A percentile compares a stretch with the other conserved stretches of the same genome.
Evolutionary conservation across 768 basidiomycete species (phyloP).

Genomic region (Mycena sanguinolenta): DNA sequence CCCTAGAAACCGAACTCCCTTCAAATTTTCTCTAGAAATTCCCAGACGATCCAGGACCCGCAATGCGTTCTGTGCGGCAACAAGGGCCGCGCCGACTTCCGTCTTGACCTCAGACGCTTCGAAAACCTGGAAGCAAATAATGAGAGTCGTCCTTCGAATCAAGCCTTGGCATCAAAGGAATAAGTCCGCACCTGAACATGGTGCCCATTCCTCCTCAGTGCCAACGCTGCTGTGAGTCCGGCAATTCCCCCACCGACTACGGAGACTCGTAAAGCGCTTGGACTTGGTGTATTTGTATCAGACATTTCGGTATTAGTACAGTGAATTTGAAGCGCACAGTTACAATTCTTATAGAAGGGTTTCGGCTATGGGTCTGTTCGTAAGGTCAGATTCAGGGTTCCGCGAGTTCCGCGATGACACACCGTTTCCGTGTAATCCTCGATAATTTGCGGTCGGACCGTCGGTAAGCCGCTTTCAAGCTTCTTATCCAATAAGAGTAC

Average conservation of each 20-base stretch:
- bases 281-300: neutral
- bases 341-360: too few relatives aligned
- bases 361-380: too few relatives aligned
- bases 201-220: neutral
- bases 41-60: constrained; percentile 25
- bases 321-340: too few relatives aligned
- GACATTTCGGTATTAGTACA: neutral
- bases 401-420: too few relatives aligned
- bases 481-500: too few relatives aligned
- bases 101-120: constrained; percentile 26
- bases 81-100: constrained; percentile 28
- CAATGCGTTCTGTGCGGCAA: constrained; percentile 19
- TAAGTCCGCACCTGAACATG: neutral
- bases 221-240: constrained; percentile 3
- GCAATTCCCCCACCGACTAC: constrained; percentile 33
- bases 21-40: constrained; percentile 21
- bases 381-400: too few relatives aligned
- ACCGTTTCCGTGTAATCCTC: too few relatives aligned
- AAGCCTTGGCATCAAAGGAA: too few relatives aligned
- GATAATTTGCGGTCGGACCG: too few relatives aligned
- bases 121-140: constrained; percentile 18
- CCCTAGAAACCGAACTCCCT: constrained; percentile 13
- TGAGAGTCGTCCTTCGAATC: neutral
- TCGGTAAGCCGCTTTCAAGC: too few relatives aligned
- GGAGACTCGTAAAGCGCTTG: constrained; percentile 3